A percentile compares a stretch with the other conserved stretches of the same genome.
Conservation (phyloP, 768 basidiomycete species). For the Tricholoma terreum region DNA sequence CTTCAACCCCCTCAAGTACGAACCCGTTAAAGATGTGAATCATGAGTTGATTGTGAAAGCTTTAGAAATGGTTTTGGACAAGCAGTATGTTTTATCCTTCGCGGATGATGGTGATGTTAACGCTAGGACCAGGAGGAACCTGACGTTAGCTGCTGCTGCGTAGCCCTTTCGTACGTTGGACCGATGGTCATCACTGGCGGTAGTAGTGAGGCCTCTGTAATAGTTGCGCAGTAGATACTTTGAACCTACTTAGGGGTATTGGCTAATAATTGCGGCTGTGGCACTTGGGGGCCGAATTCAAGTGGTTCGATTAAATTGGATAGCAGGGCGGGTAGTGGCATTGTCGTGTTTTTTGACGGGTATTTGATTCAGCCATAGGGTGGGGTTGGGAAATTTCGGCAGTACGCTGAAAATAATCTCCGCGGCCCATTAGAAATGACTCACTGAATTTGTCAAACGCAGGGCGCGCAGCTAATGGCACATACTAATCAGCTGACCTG, state of each 20-base stretch:
- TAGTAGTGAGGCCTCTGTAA: too few relatives aligned
- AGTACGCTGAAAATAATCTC: background rate
- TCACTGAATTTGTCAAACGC: too few relatives aligned
- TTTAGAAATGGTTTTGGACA: conserved; percentile 6
- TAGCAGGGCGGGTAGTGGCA: too few relatives aligned
- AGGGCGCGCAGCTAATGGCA: too few relatives aligned
- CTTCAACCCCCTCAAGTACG: conserved; percentile 14
- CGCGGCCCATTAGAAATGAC: background rate
- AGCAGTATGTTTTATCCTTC: conserved; percentile 3
- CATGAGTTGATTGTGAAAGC: conserved; percentile 12
- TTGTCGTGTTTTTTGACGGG: background rate
- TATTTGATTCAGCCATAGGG: background rate
- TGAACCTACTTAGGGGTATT: too few relatives aligned
- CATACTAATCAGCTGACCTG: too few relatives aligned
- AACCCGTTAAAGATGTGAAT: conserved; percentile 8
- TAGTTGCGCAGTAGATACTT: too few relatives aligned
- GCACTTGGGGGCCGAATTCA: too few relatives aligned
- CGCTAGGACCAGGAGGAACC: conserved; percentile 1
- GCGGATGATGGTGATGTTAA: background rate
- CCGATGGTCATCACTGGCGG: too few relatives aligned
- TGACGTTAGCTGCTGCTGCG: conserved; percentile 2
- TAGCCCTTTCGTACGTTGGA: background rate
- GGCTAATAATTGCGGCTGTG: too few relatives aligned
- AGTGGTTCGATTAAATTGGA: too few relatives aligned
- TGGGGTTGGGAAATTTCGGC: background rate